A percentile compares a stretch with the other conserved stretches of the same genome.
phyloP scores from a whole-genome alignment of 495 filamentous ascomycete species.

The Penicillium paradoxum region DNA sequence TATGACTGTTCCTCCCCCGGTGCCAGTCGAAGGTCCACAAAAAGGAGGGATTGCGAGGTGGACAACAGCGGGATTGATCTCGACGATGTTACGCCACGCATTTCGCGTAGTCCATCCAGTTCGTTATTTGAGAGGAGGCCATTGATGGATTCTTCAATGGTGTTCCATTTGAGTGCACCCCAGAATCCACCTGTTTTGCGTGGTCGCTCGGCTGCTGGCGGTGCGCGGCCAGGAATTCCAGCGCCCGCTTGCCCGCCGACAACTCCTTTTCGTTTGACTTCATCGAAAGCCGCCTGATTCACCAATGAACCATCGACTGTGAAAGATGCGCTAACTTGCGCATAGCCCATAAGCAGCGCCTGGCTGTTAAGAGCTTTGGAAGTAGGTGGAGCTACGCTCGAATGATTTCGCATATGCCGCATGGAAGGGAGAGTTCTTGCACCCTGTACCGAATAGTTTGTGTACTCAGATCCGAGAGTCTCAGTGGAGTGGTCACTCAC shows the following conservation, averaged over 20 bases:
- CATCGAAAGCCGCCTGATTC: constrained; percentile 85
- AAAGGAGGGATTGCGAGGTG: constrained; percentile 94
- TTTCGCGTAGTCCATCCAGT: constrained; percentile 87
- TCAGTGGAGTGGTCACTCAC: constrained; percentile 90
- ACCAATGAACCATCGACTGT: constrained; percentile 87
- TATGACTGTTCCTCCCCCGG: constrained; percentile 89
- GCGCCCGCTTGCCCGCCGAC: constrained; percentile 77
- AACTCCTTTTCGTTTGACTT: constrained; percentile 90
- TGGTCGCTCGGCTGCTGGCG: constrained; percentile 50
- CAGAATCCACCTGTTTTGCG: constrained; percentile 78
- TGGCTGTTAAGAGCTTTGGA: constrained; percentile 53
- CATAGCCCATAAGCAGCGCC: constrained; percentile 95
- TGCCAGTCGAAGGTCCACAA: constrained; percentile 82
- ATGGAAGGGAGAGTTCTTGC: constrained; percentile 36
- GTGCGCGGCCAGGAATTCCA: constrained; percentile 45
- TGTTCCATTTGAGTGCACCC: constrained; percentile 81
- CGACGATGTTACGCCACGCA: constrained; percentile 75
- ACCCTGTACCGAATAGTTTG: constrained; percentile 55
- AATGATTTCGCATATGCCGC: constrained; percentile 58
- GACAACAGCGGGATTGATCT: constrained; percentile 84
- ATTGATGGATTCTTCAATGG: constrained; percentile 80
- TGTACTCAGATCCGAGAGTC: constrained; percentile 88
- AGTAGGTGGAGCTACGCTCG: constrained; percentile 45
- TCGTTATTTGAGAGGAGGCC: constrained; percentile 81
- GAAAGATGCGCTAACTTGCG: constrained; percentile 88